These are phyloP conservation scores for Xylaria nigripes DNA, from an alignment of 495 filamentous ascomycete genomes.

Conservation along the genomic window DNA sequence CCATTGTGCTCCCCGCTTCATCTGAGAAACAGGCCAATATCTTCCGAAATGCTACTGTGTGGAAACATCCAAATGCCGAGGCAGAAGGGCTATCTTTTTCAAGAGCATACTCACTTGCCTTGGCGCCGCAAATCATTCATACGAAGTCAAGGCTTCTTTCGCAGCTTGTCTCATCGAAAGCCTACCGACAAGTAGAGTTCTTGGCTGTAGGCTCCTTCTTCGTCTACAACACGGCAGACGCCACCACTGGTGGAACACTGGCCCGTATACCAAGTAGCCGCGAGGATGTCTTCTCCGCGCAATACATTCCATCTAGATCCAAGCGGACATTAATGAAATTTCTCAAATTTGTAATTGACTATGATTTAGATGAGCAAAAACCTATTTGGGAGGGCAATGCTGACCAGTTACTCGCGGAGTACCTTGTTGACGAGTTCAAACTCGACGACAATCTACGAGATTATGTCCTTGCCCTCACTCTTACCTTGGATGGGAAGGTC, in stretches of 20 bases:
- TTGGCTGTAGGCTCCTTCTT: constrained; percentile 92
- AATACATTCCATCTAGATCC: constrained; percentile 59
- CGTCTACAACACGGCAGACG: constrained; percentile 45
- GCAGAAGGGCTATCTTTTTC: constrained; percentile 49
- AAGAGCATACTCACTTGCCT: constrained; percentile 71
- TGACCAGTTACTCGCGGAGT: constrained; percentile 49
- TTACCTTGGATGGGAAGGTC: constrained; percentile 52
- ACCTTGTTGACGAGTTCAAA: constrained; percentile 63
- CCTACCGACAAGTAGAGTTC: constrained; percentile 85
- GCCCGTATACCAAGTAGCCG: constrained; percentile 69
- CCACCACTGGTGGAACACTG: constrained; percentile 29
- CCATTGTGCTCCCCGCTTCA: neutral
- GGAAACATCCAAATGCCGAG: constrained; percentile 21
- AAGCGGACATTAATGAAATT: constrained; percentile 85
- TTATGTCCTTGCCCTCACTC: constrained; percentile 69
- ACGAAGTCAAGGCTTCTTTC: constrained; percentile 67
- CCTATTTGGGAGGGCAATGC: constrained; percentile 42
- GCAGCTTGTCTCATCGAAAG: constrained; percentile 74
- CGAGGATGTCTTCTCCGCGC: constrained; percentile 78
- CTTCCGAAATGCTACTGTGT: constrained; percentile 19
- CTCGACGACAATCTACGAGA: constrained; percentile 60
- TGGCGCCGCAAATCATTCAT: constrained; percentile 84
- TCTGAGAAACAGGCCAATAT: neutral
- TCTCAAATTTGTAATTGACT: constrained; percentile 64
- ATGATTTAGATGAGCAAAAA: constrained; percentile 45